Conservation (phyloP, 1,139 yeast species). For the Suhomyces bribrorum region DNA sequence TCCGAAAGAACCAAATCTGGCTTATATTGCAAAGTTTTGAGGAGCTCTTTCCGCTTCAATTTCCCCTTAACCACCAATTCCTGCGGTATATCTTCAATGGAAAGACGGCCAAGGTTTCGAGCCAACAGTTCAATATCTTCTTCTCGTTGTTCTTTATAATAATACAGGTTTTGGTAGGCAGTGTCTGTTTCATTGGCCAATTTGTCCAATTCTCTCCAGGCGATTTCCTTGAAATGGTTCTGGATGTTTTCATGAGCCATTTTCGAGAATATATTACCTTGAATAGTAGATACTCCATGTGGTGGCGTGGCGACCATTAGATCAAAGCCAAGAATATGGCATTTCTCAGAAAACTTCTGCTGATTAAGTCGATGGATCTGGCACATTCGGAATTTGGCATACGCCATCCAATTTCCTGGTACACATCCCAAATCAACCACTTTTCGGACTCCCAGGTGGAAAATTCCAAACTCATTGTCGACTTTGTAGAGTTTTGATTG, state of each 20-base stretch:
- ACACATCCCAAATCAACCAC: constrained; percentile 69
- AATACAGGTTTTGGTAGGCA: constrained; percentile 25
- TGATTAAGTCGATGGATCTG: constrained; percentile 35
- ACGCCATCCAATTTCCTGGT: constrained; percentile 96
- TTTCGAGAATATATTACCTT: constrained; percentile 79
- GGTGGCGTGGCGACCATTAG: constrained; percentile 79
- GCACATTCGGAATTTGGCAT: constrained; percentile 47
- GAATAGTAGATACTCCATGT: constrained; percentile 72
- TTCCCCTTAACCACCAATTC: constrained; percentile 12
- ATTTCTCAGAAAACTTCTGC: constrained; percentile 54
- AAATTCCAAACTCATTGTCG: constrained; percentile 31
- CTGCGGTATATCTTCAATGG: constrained; percentile 15
- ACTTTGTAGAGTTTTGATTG: constrained; percentile 30
- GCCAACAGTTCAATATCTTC: constrained; percentile 22
- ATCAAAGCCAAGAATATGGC: constrained; percentile 83
- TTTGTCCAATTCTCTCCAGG: constrained; percentile 20
- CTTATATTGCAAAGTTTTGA: constrained; percentile 22
- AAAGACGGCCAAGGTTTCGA: constrained; percentile 15
- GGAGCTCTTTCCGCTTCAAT: constrained; percentile 11
- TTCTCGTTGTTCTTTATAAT: constrained; percentile 31
- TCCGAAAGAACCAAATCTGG: constrained; percentile 77
- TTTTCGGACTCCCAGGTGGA: constrained; percentile 27
- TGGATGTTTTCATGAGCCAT: constrained; percentile 63
- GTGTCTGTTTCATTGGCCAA: constrained; percentile 4
- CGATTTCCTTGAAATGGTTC: constrained; percentile 52